Evolutionary conservation across 768 basidiomycete genomes (phyloP), one percentile per base, ranked within the genome.

Genomic region (Tricholoma sp.): DNA sequence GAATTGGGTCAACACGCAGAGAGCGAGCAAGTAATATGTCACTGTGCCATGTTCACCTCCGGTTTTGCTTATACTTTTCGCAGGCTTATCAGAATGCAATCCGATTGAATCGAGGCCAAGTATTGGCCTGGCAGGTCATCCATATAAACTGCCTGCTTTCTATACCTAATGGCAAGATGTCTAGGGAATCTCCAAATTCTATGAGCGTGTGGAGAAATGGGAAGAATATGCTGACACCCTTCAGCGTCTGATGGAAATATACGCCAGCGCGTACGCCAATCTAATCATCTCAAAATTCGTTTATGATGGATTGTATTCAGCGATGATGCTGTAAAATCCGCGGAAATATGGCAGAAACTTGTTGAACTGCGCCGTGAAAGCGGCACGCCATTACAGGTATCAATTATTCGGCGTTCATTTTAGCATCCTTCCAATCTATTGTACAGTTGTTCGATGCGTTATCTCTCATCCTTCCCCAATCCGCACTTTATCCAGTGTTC

Each of bases 11-110:
- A 89, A 54, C 69, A 75, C 19, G 81, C 85, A 37, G 75, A 85
- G 68, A 89, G 94, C 75, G 94, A 98, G 77, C 83, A 88, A 84
- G 94, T 96, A 82, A 79, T 63, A 43, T 54, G 56, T 59, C 46
- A 31, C 29, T 43, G 18, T 18, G 10, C 16, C 21, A 24, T 57
- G 51, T 22, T 24, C 21, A 27, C 53, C 39, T 55, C 52, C 12
- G 43, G 31, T 32, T 35, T 54, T 52, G 54, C 70, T 65, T 49
- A 60, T 57, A 52, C 55, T 14, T 46, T 14, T 35, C 59, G 31
- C 64, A 95, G 92, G 79, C 81, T 24, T 98, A 96, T 69, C 79
- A 77, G 45, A 88, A 83, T 62, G 96, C 95, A 0, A 89, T 85
- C 50, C 74, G 79, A 32, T 59, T 82, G n/a, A 84, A 84, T 58